These are phyloP conservation scores for Stagonosporopsis rhizophila DNA, from an alignment of 2,329 filamentous ascomycete genomes.

Conservation along the genomic window DNA sequence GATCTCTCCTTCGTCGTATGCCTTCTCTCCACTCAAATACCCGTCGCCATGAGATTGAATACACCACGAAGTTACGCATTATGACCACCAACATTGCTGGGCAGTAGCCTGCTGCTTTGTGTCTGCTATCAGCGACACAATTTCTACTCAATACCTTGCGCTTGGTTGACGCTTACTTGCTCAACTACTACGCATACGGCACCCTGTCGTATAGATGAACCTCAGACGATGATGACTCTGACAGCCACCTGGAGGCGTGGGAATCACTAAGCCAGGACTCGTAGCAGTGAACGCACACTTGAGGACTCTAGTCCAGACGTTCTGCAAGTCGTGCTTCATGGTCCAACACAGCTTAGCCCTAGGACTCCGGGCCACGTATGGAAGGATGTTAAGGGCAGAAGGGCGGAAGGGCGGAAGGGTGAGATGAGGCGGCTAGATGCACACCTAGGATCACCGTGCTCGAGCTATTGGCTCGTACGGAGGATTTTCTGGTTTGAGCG, in stretches of 20 bases:
- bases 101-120: slow-evolving; percentile 3
- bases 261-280: slow-evolving; percentile 47
- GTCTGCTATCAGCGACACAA: not conserved
- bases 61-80: slow-evolving; percentile 8
- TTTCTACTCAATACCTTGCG: slow-evolving; percentile 1
- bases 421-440: slow-evolving; percentile 45
- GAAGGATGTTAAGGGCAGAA: slow-evolving; percentile 26
- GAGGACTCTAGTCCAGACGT: not conserved
- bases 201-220: slow-evolving; percentile 5
- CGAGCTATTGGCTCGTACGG: slow-evolving; percentile 36
- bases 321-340: slow-evolving; percentile 32
- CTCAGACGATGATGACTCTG: slow-evolving; percentile 35
- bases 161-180: not conserved
- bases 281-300: slow-evolving; percentile 44
- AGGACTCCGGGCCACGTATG: slow-evolving; percentile 45
- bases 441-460: slow-evolving; percentile 33
- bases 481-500: slow-evolving; percentile 41
- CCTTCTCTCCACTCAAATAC: slow-evolving; percentile 19
- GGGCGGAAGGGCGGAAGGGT: slow-evolving; percentile 24
- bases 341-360: slow-evolving; percentile 49
- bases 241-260: slow-evolving; percentile 47
- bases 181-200: not conserved
- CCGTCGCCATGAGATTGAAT: slow-evolving; percentile 7
- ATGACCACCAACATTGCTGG: not conserved
- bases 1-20: slow-evolving; percentile 17